A percentile compares a stretch with the other conserved stretches of the same genome.
These are phyloP conservation scores for Serendipita indica DNA, from an alignment of 768 basidiomycete genomes.

Conservation along the genomic window DNA sequence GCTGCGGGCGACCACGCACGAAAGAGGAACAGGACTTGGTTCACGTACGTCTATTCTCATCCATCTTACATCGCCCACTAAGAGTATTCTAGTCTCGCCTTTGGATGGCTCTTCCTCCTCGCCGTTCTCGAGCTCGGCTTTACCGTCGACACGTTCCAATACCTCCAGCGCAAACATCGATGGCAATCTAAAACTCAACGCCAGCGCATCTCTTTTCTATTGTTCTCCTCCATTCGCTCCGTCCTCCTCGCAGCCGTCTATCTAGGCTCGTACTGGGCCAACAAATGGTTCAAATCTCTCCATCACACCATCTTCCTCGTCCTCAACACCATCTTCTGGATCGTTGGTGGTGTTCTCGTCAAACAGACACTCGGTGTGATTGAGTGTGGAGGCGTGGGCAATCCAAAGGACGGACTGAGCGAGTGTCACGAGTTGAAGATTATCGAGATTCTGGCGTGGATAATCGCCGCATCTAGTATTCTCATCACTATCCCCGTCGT, in stretches of 20 bases:
- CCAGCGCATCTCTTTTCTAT: not conserved
- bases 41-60: too few relatives aligned
- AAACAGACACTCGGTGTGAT: not conserved
- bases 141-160: constrained; percentile 9
- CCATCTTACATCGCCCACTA: too few relatives aligned
- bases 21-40: too few relatives aligned
- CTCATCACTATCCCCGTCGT: not conserved
- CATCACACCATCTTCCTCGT: constrained; percentile 6
- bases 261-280: not conserved
- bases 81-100: not conserved
- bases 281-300: not conserved
- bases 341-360: not conserved
- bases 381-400: constrained; percentile 5
- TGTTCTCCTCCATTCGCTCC: not conserved
- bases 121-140: not conserved
- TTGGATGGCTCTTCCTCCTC: not conserved
- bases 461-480: not conserved
- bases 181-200: not conserved
- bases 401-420: not conserved
- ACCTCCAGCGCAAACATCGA: not conserved
- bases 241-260: not conserved
- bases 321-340: constrained; percentile 8
- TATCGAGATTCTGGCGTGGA: constrained; percentile 3
- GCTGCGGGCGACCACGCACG: too few relatives aligned
- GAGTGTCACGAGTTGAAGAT: constrained; percentile 10